A percentile compares a stretch with the other conserved stretches of the same genome.
Evolutionary conservation across 2,329 filamentous ascomycete genomes (phyloP).

Genomic region (Cordyceps fumosorosea): DNA sequence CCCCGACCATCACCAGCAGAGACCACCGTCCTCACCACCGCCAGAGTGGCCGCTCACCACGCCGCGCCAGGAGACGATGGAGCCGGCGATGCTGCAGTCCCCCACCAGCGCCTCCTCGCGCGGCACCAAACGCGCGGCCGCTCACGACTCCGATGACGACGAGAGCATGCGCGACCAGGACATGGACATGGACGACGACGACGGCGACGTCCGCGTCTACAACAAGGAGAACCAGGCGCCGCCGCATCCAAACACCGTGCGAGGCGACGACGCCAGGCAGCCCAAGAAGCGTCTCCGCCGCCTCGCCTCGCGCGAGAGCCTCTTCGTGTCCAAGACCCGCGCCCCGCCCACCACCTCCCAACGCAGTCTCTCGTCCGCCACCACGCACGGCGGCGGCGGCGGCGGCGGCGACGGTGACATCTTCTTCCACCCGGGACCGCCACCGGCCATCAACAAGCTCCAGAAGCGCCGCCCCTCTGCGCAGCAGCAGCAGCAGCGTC

Average conservation of each 20-base stretch:
- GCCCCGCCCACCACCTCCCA: constrained; percentile 21
- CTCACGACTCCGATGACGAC: constrained; percentile 27
- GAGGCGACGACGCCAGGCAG: constrained; percentile 21
- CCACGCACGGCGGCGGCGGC: constrained; percentile 8
- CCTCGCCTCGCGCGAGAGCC: constrained; percentile 39
- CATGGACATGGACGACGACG: constrained; percentile 14
- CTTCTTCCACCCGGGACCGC: constrained; percentile 12
- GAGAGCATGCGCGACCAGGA: constrained; percentile 12
- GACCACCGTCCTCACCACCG: constrained; percentile 12
- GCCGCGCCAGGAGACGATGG: constrained; percentile 17
- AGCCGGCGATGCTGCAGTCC: constrained; percentile 21
- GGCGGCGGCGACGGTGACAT: constrained; percentile 12
- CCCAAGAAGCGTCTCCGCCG: constrained; percentile 48
- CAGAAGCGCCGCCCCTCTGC: constrained; percentile 19
- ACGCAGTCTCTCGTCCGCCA: constrained; percentile 23
- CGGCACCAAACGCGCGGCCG: constrained; percentile 45
- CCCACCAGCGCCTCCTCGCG: constrained; percentile 32
- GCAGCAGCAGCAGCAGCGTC: constrained; percentile 6
- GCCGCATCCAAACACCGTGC: constrained; percentile 27
- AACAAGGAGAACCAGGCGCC: constrained; percentile 16
- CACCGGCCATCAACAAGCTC: constrained; percentile 17
- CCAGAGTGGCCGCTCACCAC: constrained; percentile 20
- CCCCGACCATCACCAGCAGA: constrained; percentile 8
- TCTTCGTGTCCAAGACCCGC: constrained; percentile 27
- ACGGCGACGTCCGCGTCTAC: constrained; percentile 7